These are phyloP conservation scores for Colletotrichum orchidophilum DNA, from an alignment of 2,329 filamentous ascomycete genomes.

Conservation along the genomic window DNA sequence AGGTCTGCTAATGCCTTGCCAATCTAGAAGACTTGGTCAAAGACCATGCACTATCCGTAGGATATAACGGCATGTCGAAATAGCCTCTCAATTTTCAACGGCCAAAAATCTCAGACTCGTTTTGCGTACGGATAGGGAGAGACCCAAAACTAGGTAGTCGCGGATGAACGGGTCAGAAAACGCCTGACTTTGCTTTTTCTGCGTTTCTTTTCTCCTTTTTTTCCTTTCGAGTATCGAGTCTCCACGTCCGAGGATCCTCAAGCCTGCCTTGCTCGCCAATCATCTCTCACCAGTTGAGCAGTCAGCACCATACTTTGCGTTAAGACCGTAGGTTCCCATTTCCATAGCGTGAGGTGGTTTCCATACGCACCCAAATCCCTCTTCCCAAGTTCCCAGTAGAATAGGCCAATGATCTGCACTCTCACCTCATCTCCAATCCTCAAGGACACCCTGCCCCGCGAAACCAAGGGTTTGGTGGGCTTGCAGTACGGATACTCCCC, in stretches of 20 bases:
- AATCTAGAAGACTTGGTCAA: background rate
- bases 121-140: background rate
- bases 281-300: background rate
- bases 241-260: conserved; percentile 1
- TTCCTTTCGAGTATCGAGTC: background rate
- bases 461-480: background rate
- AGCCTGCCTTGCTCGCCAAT: background rate
- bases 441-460: background rate
- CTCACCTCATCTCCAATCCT: background rate
- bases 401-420: background rate
- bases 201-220: background rate
- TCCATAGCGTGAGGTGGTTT: background rate
- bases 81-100: background rate
- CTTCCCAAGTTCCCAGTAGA: background rate
- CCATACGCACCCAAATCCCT: background rate
- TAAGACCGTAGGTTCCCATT: background rate
- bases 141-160: background rate
- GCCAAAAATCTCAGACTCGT: background rate
- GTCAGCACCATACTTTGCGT: background rate
- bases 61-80: background rate
- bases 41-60: background rate
- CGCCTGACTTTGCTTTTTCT: background rate
- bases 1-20: background rate
- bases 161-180: background rate
- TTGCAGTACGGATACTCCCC: background rate